Evolutionary conservation across 768 basidiomycete genomes (phyloP), one percentile per base, ranked within the genome.

Genomic region (Symmetrospora coprosmae): DNA sequence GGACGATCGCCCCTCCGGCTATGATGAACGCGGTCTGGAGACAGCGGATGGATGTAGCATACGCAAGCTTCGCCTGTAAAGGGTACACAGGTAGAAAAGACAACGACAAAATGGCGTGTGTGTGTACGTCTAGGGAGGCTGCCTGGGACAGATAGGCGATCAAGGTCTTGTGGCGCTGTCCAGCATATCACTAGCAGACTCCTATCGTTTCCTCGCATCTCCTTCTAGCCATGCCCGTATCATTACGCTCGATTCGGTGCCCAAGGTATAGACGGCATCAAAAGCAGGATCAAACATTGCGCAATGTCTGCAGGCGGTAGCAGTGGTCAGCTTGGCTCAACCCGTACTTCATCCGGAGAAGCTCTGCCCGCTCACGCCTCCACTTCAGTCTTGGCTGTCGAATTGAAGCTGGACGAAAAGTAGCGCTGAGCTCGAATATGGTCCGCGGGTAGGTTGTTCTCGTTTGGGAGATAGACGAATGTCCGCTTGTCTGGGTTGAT

Each of bases 271-370:
- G 2, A 58, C 55, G 8, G 31, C 55, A 46, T 58, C 55, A 40
- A 45, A 34, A 23, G n/a, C 43, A 3, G 41, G 40, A 33, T 58
- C 55, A 33, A 58, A 58, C 55, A 58, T 58, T n/a, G 55, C 55
- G 19, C 41, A 45, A 58, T 58, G 55, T 4, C 55, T 58, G 14
- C 21, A 17, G 27, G 27, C 21, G 45, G n/a, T 11, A 11, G 21
- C 13, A 40, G 33, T 41, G 21, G 28, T n/a, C n/a, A n/a, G n/a
- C n/a, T 17, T 40, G 33, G 8, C 9, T 53, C 51, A 53, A 35
- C 25, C 30, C 7, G 11, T 27, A 13, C 13, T 46, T 11, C 9
- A 46, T 46, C 45, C n/a, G 27, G 45, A 25, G 9, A 46, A 11
- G 21, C n/a, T 13, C 11, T 23, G 45, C 4, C 4, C 25, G 17